Percentiles rank a stretch among this genome's conserved stretches.
Conservation (phyloP, 306 rosid genomes). For the Urtica urens region DNA sequence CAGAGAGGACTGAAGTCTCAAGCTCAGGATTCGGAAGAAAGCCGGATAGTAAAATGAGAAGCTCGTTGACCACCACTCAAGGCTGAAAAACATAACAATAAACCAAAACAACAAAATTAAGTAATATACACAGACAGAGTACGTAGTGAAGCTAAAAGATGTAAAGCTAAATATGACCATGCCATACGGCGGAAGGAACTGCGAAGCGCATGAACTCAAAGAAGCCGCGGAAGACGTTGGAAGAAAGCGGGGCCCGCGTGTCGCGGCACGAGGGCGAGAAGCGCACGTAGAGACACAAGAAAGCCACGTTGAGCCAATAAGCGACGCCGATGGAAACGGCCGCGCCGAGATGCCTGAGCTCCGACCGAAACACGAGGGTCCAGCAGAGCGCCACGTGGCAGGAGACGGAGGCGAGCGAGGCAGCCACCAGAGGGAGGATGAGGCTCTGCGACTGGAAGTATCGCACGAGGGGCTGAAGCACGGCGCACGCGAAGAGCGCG, state of each 20-base stretch:
- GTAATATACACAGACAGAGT: neutral
- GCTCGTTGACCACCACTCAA: constrained; percentile 68
- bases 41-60: constrained; percentile 43
- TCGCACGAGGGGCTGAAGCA: constrained; percentile 7
- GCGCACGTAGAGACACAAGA: neutral
- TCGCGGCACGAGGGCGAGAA: neutral
- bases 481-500: constrained; percentile 1
- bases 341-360: constrained; percentile 3
- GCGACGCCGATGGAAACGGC: constrained; percentile 7
- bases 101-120: neutral
- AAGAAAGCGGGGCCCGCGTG: neutral
- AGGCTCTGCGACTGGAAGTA: constrained; percentile 11
- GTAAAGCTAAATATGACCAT: neutral
- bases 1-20: constrained; percentile 49
- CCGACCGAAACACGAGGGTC: constrained; percentile 1
- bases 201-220: constrained; percentile 6
- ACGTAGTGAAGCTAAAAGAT: neutral
- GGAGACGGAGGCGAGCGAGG: neutral
- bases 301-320: constrained; percentile 1
- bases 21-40: constrained; percentile 41
- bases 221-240: neutral
- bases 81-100: constrained; percentile 15
- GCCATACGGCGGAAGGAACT: constrained; percentile 13
- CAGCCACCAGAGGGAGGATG: neutral
- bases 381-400: constrained; percentile 9